Evolutionary conservation across 441 rosid genomes (phyloP).

Genomic region (Geranium incanum): DNA sequence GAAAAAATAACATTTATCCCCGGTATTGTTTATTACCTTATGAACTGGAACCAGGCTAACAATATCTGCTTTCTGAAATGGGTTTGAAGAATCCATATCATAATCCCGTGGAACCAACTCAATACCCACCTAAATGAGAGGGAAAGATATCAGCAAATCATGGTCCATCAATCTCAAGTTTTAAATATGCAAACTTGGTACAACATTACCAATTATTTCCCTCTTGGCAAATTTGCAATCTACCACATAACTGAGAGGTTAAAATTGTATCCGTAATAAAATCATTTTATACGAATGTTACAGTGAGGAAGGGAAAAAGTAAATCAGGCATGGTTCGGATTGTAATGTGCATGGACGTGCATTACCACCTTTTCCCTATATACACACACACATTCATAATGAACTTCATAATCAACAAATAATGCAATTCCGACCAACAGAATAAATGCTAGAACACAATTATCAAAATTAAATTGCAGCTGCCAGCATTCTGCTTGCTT

Average conservation of each 20-base stretch:
- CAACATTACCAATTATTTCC: conserved; percentile 8
- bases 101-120: conserved; percentile 77
- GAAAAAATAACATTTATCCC: background rate
- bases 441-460: background rate
- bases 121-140: conserved; percentile 50
- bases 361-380: background rate
- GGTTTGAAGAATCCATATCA: conserved; percentile 56
- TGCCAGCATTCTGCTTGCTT: background rate
- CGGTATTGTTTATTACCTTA: conserved; percentile 37
- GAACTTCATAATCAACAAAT: background rate
- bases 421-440: background rate
- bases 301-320: background rate
- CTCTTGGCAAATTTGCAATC: background rate
- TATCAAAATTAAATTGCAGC: background rate
- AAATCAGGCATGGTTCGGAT: background rate
- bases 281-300: background rate
- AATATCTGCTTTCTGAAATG: conserved; percentile 61
- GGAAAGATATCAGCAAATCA: conserved; percentile 1
- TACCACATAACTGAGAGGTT: background rate
- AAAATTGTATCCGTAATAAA: background rate
- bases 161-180: background rate
- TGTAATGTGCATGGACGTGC: background rate
- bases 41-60: conserved; percentile 77
- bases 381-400: background rate
- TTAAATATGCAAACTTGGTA: background rate